Evolutionary conservation across 345 rosid genomes (phyloP).

Genomic region (Iberis pinnata): DNA sequence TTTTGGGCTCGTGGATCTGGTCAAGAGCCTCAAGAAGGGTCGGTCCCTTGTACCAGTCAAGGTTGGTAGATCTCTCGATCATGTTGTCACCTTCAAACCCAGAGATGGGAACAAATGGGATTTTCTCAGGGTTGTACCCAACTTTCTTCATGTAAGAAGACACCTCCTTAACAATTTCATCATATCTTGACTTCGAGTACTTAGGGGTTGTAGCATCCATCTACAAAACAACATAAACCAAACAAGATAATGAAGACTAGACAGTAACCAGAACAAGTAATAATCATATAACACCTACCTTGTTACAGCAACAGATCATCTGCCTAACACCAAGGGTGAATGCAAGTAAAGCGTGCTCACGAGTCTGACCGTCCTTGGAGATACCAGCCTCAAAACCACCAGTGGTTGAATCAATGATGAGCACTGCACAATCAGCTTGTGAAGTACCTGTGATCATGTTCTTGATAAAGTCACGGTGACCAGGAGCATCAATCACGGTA

Average conservation of each 20-base stretch:
- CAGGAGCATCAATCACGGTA: too few relatives aligned
- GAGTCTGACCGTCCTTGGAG: constrained; percentile 12
- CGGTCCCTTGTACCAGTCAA: constrained; percentile 48
- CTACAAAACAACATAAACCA: constrained; percentile 2
- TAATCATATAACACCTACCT: neutral
- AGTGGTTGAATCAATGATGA: constrained; percentile 7
- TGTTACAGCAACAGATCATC: neutral
- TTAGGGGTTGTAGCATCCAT: constrained; percentile 42
- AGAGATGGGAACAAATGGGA: neutral
- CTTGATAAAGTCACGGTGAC: too few relatives aligned
- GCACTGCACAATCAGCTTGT: constrained; percentile 8
- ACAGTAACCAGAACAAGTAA: neutral
- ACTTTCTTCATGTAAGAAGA: constrained; percentile 45
- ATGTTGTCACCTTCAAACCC: constrained; percentile 22
- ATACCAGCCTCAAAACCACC: constrained; percentile 17
- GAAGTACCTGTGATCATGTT: too few relatives aligned
- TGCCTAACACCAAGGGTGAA: neutral
- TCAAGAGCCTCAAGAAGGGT: constrained; percentile 26
- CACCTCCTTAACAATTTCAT: constrained; percentile 41
- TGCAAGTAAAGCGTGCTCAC: too few relatives aligned
- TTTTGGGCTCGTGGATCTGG: neutral
- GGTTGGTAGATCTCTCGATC: too few relatives aligned
- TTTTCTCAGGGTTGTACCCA: constrained; percentile 5
- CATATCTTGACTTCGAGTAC: constrained; percentile 19
- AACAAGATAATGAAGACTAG: too few relatives aligned